phyloP scores from a whole-genome alignment of 2,329 filamentous ascomycete species.

The Pyricularia sp. region DNA sequence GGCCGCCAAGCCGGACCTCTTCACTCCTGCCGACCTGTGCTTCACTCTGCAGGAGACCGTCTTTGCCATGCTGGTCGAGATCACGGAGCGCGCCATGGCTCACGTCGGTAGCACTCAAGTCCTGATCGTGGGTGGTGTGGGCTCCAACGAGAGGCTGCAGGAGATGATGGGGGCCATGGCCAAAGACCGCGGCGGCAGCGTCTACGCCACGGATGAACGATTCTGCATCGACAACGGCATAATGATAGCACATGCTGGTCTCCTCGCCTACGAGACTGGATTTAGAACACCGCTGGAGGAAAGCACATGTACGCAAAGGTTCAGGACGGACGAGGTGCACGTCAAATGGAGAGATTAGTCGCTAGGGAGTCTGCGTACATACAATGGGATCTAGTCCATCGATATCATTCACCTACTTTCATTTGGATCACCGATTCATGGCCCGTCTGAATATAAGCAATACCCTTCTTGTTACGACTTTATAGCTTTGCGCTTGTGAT shows the following conservation, averaged over 20 bases:
- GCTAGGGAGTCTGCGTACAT: not conserved
- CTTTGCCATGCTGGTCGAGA: constrained; percentile 95
- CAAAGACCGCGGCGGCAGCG: constrained; percentile 73
- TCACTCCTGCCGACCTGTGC: constrained; percentile 74
- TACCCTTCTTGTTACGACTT: not conserved
- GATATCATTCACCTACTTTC: not conserved
- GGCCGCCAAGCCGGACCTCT: constrained; percentile 18
- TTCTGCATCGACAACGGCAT: constrained; percentile 99
- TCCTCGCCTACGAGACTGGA: constrained; percentile 76
- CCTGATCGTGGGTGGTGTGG: constrained; percentile 89
- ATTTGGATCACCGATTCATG: not conserved
- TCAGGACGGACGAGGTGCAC: constrained; percentile 73
- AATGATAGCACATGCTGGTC: constrained; percentile 96
- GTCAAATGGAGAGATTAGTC: constrained; percentile 64
- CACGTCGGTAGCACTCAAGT: constrained; percentile 89
- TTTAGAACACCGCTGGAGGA: constrained; percentile 69
- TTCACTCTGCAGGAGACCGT: constrained; percentile 94
- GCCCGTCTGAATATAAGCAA: not conserved
- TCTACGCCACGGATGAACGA: constrained; percentile 91
- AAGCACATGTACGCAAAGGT: constrained; percentile 76
- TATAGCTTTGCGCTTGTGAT: not conserved
- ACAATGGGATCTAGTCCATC: not conserved
- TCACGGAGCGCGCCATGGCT: constrained; percentile 96
- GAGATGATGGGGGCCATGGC: constrained; percentile 99
- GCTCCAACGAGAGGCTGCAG: constrained; percentile 88